Conservation (phyloP, 108 stramenopile genomes). For the Cyclostephanos tholiformis region DNA sequence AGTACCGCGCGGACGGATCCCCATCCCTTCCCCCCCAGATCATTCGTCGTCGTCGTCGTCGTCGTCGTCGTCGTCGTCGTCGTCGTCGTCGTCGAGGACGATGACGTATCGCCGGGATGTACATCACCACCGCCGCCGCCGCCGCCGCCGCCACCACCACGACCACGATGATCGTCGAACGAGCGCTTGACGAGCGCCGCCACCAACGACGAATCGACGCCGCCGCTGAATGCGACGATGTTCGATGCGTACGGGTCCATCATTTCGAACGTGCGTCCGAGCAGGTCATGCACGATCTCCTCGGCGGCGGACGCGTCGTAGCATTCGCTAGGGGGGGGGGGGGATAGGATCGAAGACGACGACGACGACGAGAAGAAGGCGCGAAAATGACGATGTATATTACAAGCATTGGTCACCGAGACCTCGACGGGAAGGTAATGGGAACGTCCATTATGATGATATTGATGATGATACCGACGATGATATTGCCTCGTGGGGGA, state of each 20-base stretch:
- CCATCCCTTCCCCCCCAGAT: neutral
- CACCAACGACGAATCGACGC: conserved; percentile 90
- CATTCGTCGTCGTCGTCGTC: too few relatives aligned
- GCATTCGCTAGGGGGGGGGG: neutral
- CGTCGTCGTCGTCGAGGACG: neutral
- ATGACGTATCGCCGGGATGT: too few relatives aligned
- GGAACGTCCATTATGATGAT: too few relatives aligned
- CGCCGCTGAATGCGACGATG: conserved; percentile 90
- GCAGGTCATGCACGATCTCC: conserved; percentile 42
- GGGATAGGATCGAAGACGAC: neutral
- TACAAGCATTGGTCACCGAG: too few relatives aligned
- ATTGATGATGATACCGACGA: too few relatives aligned
- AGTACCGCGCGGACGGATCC: conserved; percentile 75
- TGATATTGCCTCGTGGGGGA: too few relatives aligned
- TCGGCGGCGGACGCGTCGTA: conserved; percentile 8
- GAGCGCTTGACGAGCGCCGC: conserved; percentile 73
- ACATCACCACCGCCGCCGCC: too few relatives aligned
- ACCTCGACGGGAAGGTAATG: too few relatives aligned
- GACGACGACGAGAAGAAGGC: too few relatives aligned
- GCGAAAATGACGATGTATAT: too few relatives aligned
- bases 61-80: too few relatives aligned
- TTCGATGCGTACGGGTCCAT: conserved; percentile 55
- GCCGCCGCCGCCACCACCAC: neutral
- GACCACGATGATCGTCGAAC: conserved; percentile 28
- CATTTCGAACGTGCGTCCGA: conserved; percentile 34